Evolutionary conservation across 805 yeast genomes (phyloP), one percentile per base, ranked within the genome.

Genomic region (Lipomyces starkeyi): DNA sequence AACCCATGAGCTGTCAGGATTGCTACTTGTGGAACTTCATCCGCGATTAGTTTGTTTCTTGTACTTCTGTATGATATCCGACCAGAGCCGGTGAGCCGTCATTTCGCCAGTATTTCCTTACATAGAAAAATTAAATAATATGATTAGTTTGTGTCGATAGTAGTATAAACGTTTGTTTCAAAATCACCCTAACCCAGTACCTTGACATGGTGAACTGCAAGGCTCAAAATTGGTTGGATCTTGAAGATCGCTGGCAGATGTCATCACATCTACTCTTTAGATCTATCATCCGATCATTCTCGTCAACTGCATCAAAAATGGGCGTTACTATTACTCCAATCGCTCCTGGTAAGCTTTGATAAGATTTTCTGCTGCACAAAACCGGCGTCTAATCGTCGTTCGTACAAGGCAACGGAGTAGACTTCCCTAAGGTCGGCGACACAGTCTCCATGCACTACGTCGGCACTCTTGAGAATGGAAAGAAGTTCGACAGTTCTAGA

Each of bases 391-490:
- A 8, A 22, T 53, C 25, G 17, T n/a, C n/a, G 1, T 29, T 2
- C 8, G 56, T 37, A 64, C 76, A 59, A 59, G 93, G 98, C 80
- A 97, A 94, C 80, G 97, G 95, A 73, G 85, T 83, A 78, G 89
- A 88, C 76, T 93, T 84, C 87, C 98, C 98, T 78, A 84, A 89
- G 80, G 79, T 83, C 54, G 98, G 98, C 75, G 97, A 93, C 82
- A 82, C 84, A 73, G 95, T 94, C 73, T 89, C 97, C 72, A 94
- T 94, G 78, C 98, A 94, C 83, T 94, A 94, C 87, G 90, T 91
- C 63, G 98, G 98, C 76, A 93, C 97, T 67, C 86, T 94, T 78
- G 97, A 91, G 81, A 91, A 91, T 81, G 98, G 98, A 76, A 92
- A 91, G 84, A 91, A 91, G 83, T 94, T 94, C 79, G 98, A 94